Percentiles rank a stretch among this genome's conserved stretches.
Evolutionary conservation across 1,284 basidiomycete species (phyloP).

Genomic region (Agaricales sp.): DNA sequence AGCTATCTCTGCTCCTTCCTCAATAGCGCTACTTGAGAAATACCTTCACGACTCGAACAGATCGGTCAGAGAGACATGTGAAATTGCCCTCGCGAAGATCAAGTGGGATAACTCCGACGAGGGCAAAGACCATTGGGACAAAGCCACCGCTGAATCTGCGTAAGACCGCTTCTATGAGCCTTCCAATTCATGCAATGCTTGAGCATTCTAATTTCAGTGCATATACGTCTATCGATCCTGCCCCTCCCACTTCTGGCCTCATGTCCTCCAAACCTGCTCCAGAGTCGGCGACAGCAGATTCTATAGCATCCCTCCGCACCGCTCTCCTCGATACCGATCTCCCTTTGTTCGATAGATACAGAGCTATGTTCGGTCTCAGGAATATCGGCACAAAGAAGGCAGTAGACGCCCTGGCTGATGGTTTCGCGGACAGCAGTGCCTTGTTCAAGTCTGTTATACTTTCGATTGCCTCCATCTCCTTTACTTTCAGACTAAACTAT

Average conservation of each 20-base stretch:
- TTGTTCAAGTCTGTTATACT: constrained; percentile 71
- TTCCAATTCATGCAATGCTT: not conserved
- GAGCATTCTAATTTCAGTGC: not conserved
- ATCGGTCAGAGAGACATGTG: constrained; percentile 92
- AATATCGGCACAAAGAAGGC: constrained; percentile 79
- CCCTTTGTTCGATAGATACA: constrained; percentile 88
- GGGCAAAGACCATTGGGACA: constrained; percentile 37
- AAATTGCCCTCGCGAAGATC: constrained; percentile 94
- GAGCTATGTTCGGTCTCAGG: constrained; percentile 96
- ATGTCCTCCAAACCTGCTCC: constrained; percentile 41
- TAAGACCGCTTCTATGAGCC: constrained; percentile 17
- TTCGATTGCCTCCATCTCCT: not conserved
- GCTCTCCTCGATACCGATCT: constrained; percentile 62
- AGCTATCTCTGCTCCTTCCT: constrained; percentile 69
- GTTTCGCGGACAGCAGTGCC: constrained; percentile 80
- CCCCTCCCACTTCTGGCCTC: constrained; percentile 66
- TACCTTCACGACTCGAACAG: constrained; percentile 70
- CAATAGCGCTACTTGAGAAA: constrained; percentile 64
- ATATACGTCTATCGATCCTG: constrained; percentile 93
- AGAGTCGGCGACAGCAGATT: constrained; percentile 33
- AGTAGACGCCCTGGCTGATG: constrained; percentile 84
- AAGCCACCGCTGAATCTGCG: constrained; percentile 25
- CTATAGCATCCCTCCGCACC: constrained; percentile 47
- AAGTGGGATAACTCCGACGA: constrained; percentile 84
- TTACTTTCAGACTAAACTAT: not conserved